Base-by-base conservation (phyloP, 1,139 yeast species). In the Yamadazyma buinensis region DNA sequence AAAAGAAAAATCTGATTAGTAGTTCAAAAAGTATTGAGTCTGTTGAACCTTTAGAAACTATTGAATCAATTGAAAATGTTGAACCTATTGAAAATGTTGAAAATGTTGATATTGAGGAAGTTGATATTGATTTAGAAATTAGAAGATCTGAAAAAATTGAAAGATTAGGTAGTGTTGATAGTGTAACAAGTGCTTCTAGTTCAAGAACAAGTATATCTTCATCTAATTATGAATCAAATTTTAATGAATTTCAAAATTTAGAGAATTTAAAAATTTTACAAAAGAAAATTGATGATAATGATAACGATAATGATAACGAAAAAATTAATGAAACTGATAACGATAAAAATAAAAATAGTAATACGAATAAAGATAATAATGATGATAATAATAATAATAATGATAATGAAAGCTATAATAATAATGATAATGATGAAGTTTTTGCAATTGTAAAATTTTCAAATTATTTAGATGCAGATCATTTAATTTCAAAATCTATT, bases 401-500 rank as follows among this genome's bases (percentile, higher is more conserved):
- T 14, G 10, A 15, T 21, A 18, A 11, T 10, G 15, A 11, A 15
- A 21, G 15, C n/a, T 17, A 5, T 5, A 17, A 17, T 17, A 17
- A 7, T 17, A 5, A 17, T 5, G 23, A 17, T 3, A 47, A 42
- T n/a, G 49, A 47, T 11, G 57, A 52, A 9, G 36, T 53, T 2
- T 62, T 59, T 51, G 70, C 64, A 7, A 59, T 65, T 32, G 55
- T 64, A 30, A 61, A 55, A 39, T 66, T 66, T 39, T 52, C 52
- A 27, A 64, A 64, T 35, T 59, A 63, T 39, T 46, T 65, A 15
- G 72, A 66, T 44, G 67, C 57, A 13, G 71, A 64, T 13, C 41
- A 52, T 26, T 38, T 65, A 13, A 42, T 64, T 25, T 44, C 48
- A n/a, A 47, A 42, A 21, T 31, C 33, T 15, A 42, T 43, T 17